These are phyloP conservation scores for Claviceps cyperi DNA, from an alignment of 2,329 filamentous ascomycete species.

Conservation along the genomic window DNA sequence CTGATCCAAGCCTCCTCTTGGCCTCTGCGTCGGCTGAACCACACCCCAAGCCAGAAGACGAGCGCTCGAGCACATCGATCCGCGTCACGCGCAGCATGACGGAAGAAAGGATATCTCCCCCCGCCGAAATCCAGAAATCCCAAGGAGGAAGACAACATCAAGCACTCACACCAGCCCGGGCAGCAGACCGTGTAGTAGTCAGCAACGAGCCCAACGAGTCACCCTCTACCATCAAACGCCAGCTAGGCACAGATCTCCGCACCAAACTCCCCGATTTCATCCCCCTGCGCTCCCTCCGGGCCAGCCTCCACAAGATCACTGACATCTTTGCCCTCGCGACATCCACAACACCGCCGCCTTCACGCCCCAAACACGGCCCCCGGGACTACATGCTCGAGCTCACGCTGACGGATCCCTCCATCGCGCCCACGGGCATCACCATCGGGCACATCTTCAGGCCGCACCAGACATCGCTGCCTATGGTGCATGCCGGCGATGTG, in stretches of 20 bases:
- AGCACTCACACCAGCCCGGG: not conserved
- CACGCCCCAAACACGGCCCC: conserved; percentile 41
- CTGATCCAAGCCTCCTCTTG: conserved; percentile 14
- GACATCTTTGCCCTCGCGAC: conserved; percentile 43
- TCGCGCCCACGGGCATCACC: conserved; percentile 32
- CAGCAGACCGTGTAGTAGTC: conserved; percentile 11
- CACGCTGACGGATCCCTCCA: conserved; percentile 40
- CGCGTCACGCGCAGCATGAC: conserved; percentile 13
- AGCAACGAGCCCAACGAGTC: conserved; percentile 13
- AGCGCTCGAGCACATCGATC: not conserved
- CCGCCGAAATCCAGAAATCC: conserved; percentile 1
- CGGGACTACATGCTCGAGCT: conserved; percentile 46
- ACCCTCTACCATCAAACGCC: conserved; percentile 26
- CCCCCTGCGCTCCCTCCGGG: conserved; percentile 36
- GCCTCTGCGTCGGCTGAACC: conserved; percentile 9
- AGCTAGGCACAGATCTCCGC: conserved; percentile 31
- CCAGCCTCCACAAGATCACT: conserved; percentile 31
- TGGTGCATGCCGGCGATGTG: conserved; percentile 40
- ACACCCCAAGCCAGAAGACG: not conserved
- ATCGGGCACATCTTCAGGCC: conserved; percentile 45
- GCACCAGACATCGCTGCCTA: conserved; percentile 41
- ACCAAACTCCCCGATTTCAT: conserved; percentile 38
- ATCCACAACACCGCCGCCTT: conserved; percentile 32
- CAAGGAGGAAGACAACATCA: not conserved
- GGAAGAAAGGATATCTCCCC: conserved; percentile 1